A percentile compares a stretch with the other conserved stretches of the same genome.
phyloP scores from a whole-genome alignment of 306 rosid genomes.

The Mimosa bimucronata region DNA sequence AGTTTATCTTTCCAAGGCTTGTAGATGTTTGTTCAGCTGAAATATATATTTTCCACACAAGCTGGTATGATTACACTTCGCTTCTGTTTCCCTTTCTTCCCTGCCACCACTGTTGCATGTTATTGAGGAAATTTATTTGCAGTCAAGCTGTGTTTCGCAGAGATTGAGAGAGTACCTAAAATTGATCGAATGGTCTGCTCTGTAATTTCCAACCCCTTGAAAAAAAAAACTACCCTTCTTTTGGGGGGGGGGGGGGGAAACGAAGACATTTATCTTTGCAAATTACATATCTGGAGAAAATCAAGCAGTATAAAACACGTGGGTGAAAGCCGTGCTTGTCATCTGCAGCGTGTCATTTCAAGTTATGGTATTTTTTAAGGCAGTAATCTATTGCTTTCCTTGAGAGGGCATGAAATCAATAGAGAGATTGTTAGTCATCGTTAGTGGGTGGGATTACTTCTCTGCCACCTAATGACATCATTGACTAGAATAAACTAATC shows the following conservation, averaged over 20 bases:
- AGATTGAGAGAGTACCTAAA: background rate
- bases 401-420: conserved; percentile 13
- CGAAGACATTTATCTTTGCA: background rate
- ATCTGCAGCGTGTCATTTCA: conserved; percentile 21
- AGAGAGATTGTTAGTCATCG: conserved; percentile 8
- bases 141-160: background rate
- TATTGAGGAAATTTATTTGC: background rate
- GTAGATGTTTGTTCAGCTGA: conserved; percentile 29
- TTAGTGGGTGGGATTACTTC: conserved; percentile 12
- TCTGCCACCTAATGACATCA: conserved; percentile 18
- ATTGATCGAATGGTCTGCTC: conserved; percentile 12
- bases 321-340: conserved; percentile 10
- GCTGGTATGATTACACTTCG: background rate
- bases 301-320: conserved; percentile 1
- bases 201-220: too few species aligned
- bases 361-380: conserved; percentile 11
- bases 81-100: background rate
- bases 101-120: background rate
- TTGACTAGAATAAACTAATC: conserved; percentile 11
- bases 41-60: conserved; percentile 14
- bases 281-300: conserved; percentile 21
- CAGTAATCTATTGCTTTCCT: conserved; percentile 16
- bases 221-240: background rate
- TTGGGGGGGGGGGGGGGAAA: background rate
- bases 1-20: conserved; percentile 9